phyloP scores from a whole-genome alignment of 495 filamentous ascomycete genomes.

The Aspergillus cristatus region DNA sequence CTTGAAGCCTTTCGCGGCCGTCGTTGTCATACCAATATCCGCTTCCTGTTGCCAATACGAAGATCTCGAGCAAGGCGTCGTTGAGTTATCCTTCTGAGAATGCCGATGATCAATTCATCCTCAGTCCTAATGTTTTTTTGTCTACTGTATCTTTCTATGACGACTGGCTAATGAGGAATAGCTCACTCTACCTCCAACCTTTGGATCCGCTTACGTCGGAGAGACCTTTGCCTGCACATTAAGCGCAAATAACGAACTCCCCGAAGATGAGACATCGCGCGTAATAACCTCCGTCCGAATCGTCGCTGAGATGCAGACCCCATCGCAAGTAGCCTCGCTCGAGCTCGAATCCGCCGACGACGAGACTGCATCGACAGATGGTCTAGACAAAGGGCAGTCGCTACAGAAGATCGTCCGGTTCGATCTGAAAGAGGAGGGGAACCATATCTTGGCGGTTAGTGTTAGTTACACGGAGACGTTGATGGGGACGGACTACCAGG shows the following conservation, averaged over 20 bases:
- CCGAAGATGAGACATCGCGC: constrained; percentile 32
- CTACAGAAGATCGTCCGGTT: constrained; percentile 77
- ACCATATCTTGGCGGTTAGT: constrained; percentile 88
- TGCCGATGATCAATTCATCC: constrained; percentile 43
- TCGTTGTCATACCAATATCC: constrained; percentile 49
- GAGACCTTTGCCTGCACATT: constrained; percentile 92
- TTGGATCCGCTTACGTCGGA: constrained; percentile 90
- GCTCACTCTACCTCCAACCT: constrained; percentile 86
- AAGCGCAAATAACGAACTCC: constrained; percentile 83
- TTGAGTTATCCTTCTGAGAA: constrained; percentile 43
- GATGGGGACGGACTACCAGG: constrained; percentile 44
- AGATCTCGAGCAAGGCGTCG: constrained; percentile 42
- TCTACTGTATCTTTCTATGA: background rate
- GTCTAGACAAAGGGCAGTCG: constrained; percentile 56
- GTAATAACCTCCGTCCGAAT: constrained; percentile 68
- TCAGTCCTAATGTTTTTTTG: constrained; percentile 47
- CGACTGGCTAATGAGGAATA: constrained; percentile 11
- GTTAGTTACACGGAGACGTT: constrained; percentile 73
- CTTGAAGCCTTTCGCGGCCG: constrained; percentile 45
- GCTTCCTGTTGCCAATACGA: constrained; percentile 40
- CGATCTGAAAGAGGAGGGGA: constrained; percentile 88
- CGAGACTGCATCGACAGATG: constrained; percentile 21
- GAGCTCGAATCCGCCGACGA: constrained; percentile 37
- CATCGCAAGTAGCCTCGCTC: constrained; percentile 50
- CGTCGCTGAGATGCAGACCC: constrained; percentile 90